Evolutionary conservation across 495 filamentous ascomycete genomes (phyloP), one percentile per base, ranked within the genome.

Genomic region (Corynascus novoguineensis): DNA sequence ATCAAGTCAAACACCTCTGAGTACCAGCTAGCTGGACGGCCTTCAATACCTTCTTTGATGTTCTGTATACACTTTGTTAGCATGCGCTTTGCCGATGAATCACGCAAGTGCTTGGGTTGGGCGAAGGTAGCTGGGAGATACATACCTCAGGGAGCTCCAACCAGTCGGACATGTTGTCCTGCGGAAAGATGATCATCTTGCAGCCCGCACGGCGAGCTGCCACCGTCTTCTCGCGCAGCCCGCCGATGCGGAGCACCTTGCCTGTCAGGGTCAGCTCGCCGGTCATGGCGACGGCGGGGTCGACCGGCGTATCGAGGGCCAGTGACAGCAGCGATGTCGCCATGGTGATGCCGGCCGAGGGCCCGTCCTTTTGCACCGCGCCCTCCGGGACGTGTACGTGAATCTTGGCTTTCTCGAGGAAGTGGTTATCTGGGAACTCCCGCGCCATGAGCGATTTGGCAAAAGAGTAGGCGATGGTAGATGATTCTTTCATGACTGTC

Each of bases 331-430:
- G 71, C 59, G 88, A 89, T 31, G 90, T 96, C 40, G 95, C 89
- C 93, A 99, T 97, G 22, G 95, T 97, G 62, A 97, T 87, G 66
- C 95, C 95, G 40, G 95, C 95, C 60, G 87, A 92, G 12, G 95
- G 95, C 69, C 88, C 93, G 72, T 97, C 95, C 72, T 99, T 99
- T 57, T 84, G 90, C 58, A 96, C 90, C 32, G 95, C 95, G 2
- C 95, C 95, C 73, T 99, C 95, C 2, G 95, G 95, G 60, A 95
- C 95, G 76, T 99, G 95, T 59, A 99, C 76, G 74, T 99, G 95
- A 42, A 99, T 78, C 73, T 86, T 87, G 32, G 95, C 95, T 76
- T 95, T 92, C 67, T 97, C 92, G 64, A 97, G 96, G 79, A 97
- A 99, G 60, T 81, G 78, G 68, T 99, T 99, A 48, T 90, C 83